phyloP scores from a whole-genome alignment of 1,284 basidiomycete species.

The Ganoderma resinaceum region DNA sequence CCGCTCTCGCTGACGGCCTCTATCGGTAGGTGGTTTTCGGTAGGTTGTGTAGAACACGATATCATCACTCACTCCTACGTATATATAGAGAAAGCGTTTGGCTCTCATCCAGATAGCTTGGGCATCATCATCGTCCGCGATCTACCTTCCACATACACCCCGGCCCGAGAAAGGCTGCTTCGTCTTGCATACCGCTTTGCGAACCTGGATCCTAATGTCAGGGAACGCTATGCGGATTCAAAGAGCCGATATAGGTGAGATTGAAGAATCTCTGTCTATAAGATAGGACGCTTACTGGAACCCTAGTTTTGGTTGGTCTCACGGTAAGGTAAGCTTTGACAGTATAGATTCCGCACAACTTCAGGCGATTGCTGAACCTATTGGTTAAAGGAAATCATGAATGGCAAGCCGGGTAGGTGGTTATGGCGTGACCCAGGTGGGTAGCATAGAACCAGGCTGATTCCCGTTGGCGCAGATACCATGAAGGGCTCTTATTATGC shows the following conservation, averaged over 20 bases:
- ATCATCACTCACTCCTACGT: neutral
- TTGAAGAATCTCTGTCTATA: neutral
- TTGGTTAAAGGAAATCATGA: conserved; percentile 81
- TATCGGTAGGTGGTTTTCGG: conserved; percentile 58
- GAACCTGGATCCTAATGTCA: conserved; percentile 62
- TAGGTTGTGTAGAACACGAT: neutral
- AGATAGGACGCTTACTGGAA: neutral
- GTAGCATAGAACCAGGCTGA: neutral
- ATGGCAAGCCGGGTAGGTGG: conserved; percentile 77
- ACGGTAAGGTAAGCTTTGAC: conserved; percentile 73
- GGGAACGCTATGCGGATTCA: conserved; percentile 77
- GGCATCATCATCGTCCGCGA: conserved; percentile 86
- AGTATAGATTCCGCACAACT: neutral
- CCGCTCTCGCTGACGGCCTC: conserved; percentile 65
- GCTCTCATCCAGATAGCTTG: conserved; percentile 74
- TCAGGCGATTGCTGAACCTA: conserved; percentile 5
- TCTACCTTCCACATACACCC: conserved; percentile 70
- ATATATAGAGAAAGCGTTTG: conserved; percentile 75
- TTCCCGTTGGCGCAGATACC: conserved; percentile 56
- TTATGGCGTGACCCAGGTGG: neutral
- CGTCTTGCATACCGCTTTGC: conserved; percentile 79
- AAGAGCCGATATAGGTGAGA: conserved; percentile 73
- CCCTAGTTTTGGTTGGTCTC: conserved; percentile 89
- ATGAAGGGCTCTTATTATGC: conserved; percentile 94
- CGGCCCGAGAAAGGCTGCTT: conserved; percentile 74